Evolutionary conservation across 352 stramenopile genomes (phyloP).

Genomic region (Phytophthora pini): DNA sequence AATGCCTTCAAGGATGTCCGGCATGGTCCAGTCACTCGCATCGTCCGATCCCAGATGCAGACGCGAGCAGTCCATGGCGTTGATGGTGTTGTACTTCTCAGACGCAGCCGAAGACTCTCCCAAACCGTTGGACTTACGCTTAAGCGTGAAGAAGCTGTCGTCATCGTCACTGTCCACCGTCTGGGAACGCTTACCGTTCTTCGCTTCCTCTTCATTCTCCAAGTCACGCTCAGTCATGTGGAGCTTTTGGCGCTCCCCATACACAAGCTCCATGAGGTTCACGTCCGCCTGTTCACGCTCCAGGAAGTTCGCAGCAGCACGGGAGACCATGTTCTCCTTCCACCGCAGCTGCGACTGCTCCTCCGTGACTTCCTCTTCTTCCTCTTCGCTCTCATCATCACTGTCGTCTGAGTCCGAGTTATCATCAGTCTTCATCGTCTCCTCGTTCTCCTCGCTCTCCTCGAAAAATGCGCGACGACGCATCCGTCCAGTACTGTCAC

Average conservation of each 20-base stretch:
- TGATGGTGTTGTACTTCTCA: slow-evolving; percentile 69
- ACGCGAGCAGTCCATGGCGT: slow-evolving; percentile 82
- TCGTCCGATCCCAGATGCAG: slow-evolving; percentile 78
- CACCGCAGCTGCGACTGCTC: slow-evolving; percentile 81
- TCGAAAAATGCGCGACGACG: slow-evolving; percentile 85
- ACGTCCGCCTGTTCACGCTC: slow-evolving; percentile 83
- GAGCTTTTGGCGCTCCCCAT: slow-evolving; percentile 84
- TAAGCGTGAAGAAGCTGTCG: slow-evolving; percentile 81
- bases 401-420: slow-evolving; percentile 51
- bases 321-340: slow-evolving; percentile 89
- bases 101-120: slow-evolving; percentile 38
- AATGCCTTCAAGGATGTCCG: slow-evolving; percentile 78
- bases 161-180: slow-evolving; percentile 55
- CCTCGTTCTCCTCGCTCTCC: slow-evolving; percentile 42
- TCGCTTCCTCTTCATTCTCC: slow-evolving; percentile 58
- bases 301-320: slow-evolving; percentile 85
- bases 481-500: slow-evolving; percentile 72
- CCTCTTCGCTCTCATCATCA: slow-evolving; percentile 47
- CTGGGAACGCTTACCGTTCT: slow-evolving; percentile 33
- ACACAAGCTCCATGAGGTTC: slow-evolving; percentile 94
- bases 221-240: slow-evolving; percentile 83
- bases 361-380: slow-evolving; percentile 51
- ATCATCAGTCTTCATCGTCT: slow-evolving; percentile 22
- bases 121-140: slow-evolving; percentile 56
- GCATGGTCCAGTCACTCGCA: slow-evolving; percentile 78